Percentiles rank a stretch among this genome's conserved stretches.
Conservation (phyloP, 371 early-diverging fungal species). For the Coemansia sp. region DNA sequence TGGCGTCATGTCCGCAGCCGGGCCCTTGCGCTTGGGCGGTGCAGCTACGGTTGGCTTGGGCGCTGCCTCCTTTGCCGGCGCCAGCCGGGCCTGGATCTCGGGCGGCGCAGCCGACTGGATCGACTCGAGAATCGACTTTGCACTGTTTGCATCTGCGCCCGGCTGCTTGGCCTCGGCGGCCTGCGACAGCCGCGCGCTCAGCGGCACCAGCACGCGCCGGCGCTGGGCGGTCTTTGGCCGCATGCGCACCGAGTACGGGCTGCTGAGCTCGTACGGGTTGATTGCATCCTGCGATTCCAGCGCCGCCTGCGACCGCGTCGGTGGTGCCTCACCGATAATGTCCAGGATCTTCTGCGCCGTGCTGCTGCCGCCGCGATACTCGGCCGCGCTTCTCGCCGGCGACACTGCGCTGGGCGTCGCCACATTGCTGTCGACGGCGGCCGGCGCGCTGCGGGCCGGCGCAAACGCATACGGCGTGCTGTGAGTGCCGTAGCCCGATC, state of each 20-base stretch:
- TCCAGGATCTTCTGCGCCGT: conserved; percentile 43
- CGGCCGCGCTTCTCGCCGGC: not conserved
- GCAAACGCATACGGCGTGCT: conserved; percentile 30
- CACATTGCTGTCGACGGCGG: not conserved
- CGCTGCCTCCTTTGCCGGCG: conserved; percentile 15
- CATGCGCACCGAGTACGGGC: conserved; percentile 37
- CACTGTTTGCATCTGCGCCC: not conserved
- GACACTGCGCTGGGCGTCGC: conserved; percentile 1
- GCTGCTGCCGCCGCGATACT: conserved; percentile 15
- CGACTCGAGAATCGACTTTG: conserved; percentile 25
- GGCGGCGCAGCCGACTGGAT: conserved; percentile 45
- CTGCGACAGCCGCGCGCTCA: conserved; percentile 30
- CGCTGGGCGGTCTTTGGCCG: conserved; percentile 24
- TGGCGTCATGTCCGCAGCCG: conserved; percentile 5
- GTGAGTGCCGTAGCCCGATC: conserved; percentile 36
- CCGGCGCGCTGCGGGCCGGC: conserved; percentile 4
- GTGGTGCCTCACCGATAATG: conserved; percentile 40
- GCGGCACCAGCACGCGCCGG: conserved; percentile 39
- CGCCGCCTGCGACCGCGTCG: conserved; percentile 28
- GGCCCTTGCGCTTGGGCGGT: too few species aligned
- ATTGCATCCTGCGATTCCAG: conserved; percentile 13
- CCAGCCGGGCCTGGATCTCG: conserved; percentile 27
- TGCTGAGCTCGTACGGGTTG: conserved; percentile 41
- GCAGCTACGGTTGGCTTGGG: not conserved
- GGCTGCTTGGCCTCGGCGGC: conserved; percentile 6